These are phyloP conservation scores for Syncephalis plumigaleata DNA, from an alignment of 371 early-diverging fungal species.

Conservation along the genomic window DNA sequence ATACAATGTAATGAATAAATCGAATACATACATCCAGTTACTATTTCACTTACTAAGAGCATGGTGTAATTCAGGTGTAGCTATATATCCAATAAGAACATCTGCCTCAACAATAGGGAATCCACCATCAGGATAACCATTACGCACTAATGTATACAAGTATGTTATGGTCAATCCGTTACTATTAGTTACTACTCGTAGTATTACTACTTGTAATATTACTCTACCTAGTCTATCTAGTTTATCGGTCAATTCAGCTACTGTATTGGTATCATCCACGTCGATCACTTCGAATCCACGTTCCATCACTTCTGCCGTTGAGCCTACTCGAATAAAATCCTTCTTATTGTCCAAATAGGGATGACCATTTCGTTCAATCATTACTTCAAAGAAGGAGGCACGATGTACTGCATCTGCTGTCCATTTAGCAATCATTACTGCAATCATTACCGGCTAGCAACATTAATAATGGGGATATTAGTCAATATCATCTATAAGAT, in stretches of 20 bases:
- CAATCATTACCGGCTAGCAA: conserved; percentile 55
- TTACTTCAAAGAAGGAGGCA: conserved; percentile 45
- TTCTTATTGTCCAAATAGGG: conserved; percentile 55
- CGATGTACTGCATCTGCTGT: conserved; percentile 43
- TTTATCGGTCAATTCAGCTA: conserved; percentile 30
- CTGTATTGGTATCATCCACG: conserved; percentile 32
- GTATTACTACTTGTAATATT: neutral
- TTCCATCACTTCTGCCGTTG: conserved; percentile 23
- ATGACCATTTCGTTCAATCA: conserved; percentile 40
- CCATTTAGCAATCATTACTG: conserved; percentile 52
- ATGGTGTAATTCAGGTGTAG: conserved; percentile 62
- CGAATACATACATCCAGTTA: neutral
- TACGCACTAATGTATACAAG: conserved; percentile 8
- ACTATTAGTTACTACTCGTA: too few species aligned
- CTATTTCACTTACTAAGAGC: conserved; percentile 23
- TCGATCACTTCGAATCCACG: conserved; percentile 34
- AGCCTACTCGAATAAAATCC: conserved; percentile 28
- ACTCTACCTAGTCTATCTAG: conserved; percentile 14
- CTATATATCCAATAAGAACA: conserved; percentile 68
- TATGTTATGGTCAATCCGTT: too few species aligned
- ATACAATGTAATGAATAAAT: neutral
- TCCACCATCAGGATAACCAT: conserved; percentile 59
- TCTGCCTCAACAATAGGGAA: conserved; percentile 63
- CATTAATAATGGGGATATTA: neutral
- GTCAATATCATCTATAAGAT: neutral